Percentiles rank a stretch among this genome's conserved stretches.
These are phyloP conservation scores for Fusarium illudens DNA, from an alignment of 2,329 filamentous ascomycete species.

Conservation along the genomic window DNA sequence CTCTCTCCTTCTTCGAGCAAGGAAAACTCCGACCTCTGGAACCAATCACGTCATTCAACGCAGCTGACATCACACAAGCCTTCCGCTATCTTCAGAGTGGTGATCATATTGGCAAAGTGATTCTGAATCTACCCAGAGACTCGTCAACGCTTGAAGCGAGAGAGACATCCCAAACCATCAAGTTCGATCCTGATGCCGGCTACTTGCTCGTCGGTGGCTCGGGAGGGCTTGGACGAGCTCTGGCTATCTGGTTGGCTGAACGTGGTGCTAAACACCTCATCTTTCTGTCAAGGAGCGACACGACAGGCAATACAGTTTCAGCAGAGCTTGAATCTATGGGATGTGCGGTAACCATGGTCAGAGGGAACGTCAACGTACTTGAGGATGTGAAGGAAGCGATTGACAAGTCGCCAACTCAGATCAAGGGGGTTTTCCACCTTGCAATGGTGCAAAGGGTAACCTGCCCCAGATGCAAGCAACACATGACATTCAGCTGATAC, in stretches of 20 bases:
- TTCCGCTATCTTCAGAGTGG: conserved; percentile 32
- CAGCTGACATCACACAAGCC: conserved; percentile 1
- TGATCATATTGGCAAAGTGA: conserved; percentile 13
- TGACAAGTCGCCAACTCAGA: background rate
- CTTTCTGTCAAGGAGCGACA: conserved; percentile 42
- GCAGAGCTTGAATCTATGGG: conserved; percentile 22
- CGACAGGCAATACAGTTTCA: conserved; percentile 14
- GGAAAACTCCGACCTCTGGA: background rate
- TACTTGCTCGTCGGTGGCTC: conserved; percentile 40
- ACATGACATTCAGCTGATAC: background rate
- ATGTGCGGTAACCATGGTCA: conserved; percentile 3
- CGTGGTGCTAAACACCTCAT: conserved; percentile 41
- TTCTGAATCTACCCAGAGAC: background rate
- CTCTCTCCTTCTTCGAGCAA: conserved; percentile 10
- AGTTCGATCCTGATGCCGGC: background rate
- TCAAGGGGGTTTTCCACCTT: conserved; percentile 42
- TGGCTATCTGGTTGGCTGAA: conserved; percentile 32
- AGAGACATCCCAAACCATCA: background rate
- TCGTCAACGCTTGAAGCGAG: background rate
- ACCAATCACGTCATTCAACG: conserved; percentile 6
- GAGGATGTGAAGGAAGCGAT: conserved; percentile 22
- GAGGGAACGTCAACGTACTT: conserved; percentile 4
- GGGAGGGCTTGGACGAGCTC: conserved; percentile 34
- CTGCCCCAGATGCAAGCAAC: background rate
- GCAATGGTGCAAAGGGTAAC: conserved; percentile 41